Evolutionary conservation across 192 early-diverging fungal species (phyloP), one percentile per base, ranked within the genome.

Genomic region (Coemansia sp.): DNA sequence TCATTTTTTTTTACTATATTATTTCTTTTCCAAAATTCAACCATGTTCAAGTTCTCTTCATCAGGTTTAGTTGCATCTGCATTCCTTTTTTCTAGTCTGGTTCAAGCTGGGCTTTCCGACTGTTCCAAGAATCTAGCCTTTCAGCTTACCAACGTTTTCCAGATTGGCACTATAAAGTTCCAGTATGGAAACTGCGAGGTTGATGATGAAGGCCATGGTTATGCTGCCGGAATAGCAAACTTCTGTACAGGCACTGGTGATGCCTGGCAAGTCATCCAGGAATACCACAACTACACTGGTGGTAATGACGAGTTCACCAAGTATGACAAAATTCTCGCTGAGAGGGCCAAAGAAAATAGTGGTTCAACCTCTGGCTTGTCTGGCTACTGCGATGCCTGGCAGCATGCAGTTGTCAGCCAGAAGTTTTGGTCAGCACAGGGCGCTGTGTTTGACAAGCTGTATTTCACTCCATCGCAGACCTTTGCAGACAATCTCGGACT

Each of bases 361-460:
- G 58, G 52, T n/a, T 58, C 72, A 1, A 60, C 58, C 0, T 12
- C 25, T 19, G 81, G 77, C 1, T 48, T 80, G 24, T 53, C 65
- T 15, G 66, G 63, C n/a, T 80, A 59, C 53, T 82, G 78, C 53
- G 38, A 59, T 21, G 66, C 65, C 2, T 82, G 81, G 81, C 42
- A 60, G 57, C 58, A 33, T 3, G 66, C 64, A 1, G 50, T 63
- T 8, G 23, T 17, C 25, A 73, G 69, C 50, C 46, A 56, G 5
- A 14, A 61, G 4, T 80, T 82, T 47, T 55, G 56, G 24, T n/a
- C 53, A 0, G 59, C 69, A 12, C 81, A 82, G 57, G 19, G 66
- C 51, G 38, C 45, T 3, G 45, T 61, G 2, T 54, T 56, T 23
- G 56, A 65, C 19, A 18, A 22, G 14, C 41, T 69, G 13, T 80